Base-by-base conservation (phyloP, 495 filamentous ascomycete species). In the Penicillium paxilli region DNA sequence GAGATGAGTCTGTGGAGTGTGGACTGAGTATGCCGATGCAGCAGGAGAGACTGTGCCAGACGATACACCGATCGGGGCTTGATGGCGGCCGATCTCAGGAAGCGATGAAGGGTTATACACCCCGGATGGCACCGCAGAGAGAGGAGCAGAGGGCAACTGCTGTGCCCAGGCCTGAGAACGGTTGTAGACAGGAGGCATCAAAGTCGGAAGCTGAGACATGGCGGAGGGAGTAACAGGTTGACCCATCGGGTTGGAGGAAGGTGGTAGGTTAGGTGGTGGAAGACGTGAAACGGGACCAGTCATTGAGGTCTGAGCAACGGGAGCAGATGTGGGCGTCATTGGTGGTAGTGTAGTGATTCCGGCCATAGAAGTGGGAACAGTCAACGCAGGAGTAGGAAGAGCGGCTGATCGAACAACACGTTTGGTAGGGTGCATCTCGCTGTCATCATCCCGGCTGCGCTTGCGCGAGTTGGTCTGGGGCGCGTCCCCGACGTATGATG, bases 341-440 rank as follows among this genome's bases (percentile, higher is more conserved):
- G 64, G 65, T 16, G 75, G 73, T 22, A 74, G 55, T 41, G 70
- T 62, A 28, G 79, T 66, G 26, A 77, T 66, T 37, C 63, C 57
- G 48, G 65, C 62, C 44, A 75, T 47, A 19, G 59, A 58, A 7
- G 65, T 60, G 1, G 70, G 66, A 44, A 71, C 58, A 1, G 69
- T 64, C 33, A 76, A 60, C 5, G 66, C 52, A 11, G 69, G 58
- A 48, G 68, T 57, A 23, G 66, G 64, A 59, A 68, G 68, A 65
- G 30, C 7, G 16, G 57, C 61, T 9, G 65, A 62, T 20, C 69
- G 56, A 9, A 64, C 75, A 49, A 76, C 46, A 53, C 88, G 78
- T 74, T 96, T 96, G 9, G 85, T 70, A 9, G 88, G 82, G 17
- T 85, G 87, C 50, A 93, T 86, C 9, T 77, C 68, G 23, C 67